These are phyloP conservation scores for Rhizopus stolonifer DNA, from an alignment of 371 early-diverging fungal species.

Conservation along the genomic window DNA sequence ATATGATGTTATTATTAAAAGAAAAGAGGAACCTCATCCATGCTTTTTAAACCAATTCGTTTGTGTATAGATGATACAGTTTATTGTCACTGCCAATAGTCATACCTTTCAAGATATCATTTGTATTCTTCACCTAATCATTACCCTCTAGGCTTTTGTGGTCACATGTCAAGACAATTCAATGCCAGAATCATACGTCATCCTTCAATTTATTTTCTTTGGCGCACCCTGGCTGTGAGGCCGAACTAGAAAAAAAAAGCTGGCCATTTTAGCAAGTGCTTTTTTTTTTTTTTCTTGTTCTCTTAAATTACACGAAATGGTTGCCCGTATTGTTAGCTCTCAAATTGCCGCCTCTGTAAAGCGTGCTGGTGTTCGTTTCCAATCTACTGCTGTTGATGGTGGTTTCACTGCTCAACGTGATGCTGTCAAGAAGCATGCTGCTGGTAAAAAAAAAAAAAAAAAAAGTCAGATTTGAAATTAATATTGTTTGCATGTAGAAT, in stretches of 20 bases:
- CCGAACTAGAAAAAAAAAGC: not conserved
- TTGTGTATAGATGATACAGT: too few species aligned
- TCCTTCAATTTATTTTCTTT: not conserved
- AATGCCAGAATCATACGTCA: not conserved
- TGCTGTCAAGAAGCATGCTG: conserved; percentile 49
- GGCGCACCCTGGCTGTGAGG: not conserved
- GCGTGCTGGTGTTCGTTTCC: conserved; percentile 47
- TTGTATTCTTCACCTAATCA: too few species aligned
- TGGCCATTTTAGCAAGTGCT: not conserved
- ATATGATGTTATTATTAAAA: too few species aligned
- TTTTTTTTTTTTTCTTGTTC: not conserved
- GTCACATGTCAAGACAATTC: too few species aligned
- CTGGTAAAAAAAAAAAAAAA: too few species aligned
- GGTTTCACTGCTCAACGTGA: conserved; percentile 40
- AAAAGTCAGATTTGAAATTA: not conserved
- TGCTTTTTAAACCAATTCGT: too few species aligned
- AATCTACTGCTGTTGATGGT: conserved; percentile 27
- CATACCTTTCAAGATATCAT: too few species aligned
- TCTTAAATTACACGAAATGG: conserved; percentile 11
- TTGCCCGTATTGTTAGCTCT: conserved; percentile 24
- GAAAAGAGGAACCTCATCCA: too few species aligned
- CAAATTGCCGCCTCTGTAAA: conserved; percentile 33
- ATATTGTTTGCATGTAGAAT: conserved; percentile 24
- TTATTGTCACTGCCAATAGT: too few species aligned
- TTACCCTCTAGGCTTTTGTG: too few species aligned